Percentiles rank a stretch among this genome's conserved stretches.
These are phyloP conservation scores for Candida dajiaensis DNA, from an alignment of 805 yeast genomes.

Conservation along the genomic window DNA sequence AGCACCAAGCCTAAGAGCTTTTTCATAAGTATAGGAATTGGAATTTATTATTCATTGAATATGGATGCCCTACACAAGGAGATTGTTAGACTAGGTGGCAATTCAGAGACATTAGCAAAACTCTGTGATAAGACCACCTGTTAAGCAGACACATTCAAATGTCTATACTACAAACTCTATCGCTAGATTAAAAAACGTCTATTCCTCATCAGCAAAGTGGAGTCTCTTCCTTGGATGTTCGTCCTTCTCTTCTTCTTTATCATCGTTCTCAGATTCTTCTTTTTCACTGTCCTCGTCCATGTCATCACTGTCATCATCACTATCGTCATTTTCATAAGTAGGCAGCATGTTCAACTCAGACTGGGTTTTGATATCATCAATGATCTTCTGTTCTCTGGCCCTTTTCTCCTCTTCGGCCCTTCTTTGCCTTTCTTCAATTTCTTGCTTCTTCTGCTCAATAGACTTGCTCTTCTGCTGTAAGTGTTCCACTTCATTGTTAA, in stretches of 20 bases:
- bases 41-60: too few relatives aligned
- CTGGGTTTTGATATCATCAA: slow-evolving; percentile 8
- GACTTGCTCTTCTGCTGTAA: slow-evolving; percentile 2
- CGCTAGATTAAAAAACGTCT: neutral
- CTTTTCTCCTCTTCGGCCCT: slow-evolving; percentile 10
- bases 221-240: slow-evolving; percentile 7
- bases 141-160: too few relatives aligned
- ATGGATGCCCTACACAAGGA: too few relatives aligned
- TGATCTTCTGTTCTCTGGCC: slow-evolving; percentile 1
- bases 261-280: neutral
- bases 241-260: neutral
- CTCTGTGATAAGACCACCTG: too few relatives aligned
- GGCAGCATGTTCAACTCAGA: slow-evolving; percentile 16
- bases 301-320: slow-evolving; percentile 8
- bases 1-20: too few relatives aligned
- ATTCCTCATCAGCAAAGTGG: slow-evolving; percentile 9
- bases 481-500: slow-evolving; percentile 9
- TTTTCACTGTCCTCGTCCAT: neutral
- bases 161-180: too few relatives aligned
- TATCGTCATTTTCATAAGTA: slow-evolving; percentile 15
- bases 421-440: slow-evolving; percentile 11
- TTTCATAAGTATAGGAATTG: too few relatives aligned
- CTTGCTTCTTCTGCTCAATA: slow-evolving; percentile 9
- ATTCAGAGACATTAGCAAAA: too few relatives aligned
- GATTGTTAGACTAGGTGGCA: too few relatives aligned